phyloP scores from a whole-genome alignment of 2,329 filamentous ascomycete genomes.

The Xylaria sp. region DNA sequence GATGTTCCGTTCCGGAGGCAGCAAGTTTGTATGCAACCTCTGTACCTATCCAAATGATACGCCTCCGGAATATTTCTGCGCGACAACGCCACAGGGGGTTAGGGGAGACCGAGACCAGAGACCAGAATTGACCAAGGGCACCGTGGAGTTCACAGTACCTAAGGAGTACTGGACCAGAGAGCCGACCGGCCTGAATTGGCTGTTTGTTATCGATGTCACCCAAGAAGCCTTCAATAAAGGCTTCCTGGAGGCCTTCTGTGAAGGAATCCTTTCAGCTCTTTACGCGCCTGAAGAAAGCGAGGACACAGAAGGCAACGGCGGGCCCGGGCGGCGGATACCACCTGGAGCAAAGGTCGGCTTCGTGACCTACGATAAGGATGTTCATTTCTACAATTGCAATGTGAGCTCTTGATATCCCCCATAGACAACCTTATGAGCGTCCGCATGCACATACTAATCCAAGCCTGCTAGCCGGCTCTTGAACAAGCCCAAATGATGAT shows the following conservation, averaged over 20 bases:
- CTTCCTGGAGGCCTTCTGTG: conserved; percentile 89
- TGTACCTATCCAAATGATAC: conserved; percentile 98
- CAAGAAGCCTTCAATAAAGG: conserved; percentile 92
- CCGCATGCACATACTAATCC: conserved; percentile 18
- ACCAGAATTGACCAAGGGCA: conserved; percentile 89
- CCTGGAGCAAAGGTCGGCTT: conserved; percentile 89
- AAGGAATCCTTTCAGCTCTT: conserved; percentile 84
- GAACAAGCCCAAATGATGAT: conserved; percentile 97
- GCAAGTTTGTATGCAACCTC: conserved; percentile 98
- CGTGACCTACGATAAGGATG: conserved; percentile 94
- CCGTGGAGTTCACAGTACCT: conserved; percentile 94
- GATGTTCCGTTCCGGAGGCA: conserved; percentile 93
- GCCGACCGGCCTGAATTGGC: conserved; percentile 85
- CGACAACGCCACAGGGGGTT: conserved; percentile 85
- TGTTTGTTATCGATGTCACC: conserved; percentile 94
- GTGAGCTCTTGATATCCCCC: conserved; percentile 58
- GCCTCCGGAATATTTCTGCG: conserved; percentile 89
- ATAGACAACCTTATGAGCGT: neutral
- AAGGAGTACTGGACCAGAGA: conserved; percentile 99
- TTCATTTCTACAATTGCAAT: conserved; percentile 97
- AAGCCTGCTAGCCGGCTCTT: conserved; percentile 68
- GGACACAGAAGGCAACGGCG: conserved; percentile 64
- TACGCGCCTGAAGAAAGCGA: conserved; percentile 75
- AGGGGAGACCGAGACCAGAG: conserved; percentile 89
- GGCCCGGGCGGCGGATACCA: conserved; percentile 71